Percentiles rank a stretch among this genome's conserved stretches.
These are phyloP conservation scores for Phellinidium pouzarii DNA, from an alignment of 1,284 basidiomycete species.

Conservation along the genomic window DNA sequence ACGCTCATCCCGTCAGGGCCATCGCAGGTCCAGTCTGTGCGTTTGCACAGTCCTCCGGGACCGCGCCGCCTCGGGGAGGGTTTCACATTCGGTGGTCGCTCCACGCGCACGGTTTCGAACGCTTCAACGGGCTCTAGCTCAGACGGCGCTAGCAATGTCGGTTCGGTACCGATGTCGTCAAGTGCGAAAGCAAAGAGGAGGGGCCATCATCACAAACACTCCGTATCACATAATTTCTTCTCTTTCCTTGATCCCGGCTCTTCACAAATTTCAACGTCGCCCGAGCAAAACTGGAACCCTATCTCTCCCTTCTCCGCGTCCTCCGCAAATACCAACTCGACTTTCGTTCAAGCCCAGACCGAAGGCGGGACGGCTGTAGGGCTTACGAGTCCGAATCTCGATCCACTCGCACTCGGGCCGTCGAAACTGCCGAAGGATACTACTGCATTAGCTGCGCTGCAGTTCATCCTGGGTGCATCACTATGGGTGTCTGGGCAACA, in stretches of 20 bases:
- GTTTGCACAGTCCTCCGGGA: slow-evolving; percentile 33
- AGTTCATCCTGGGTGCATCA: slow-evolving; percentile 59
- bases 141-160: slow-evolving; percentile 20
- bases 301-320: slow-evolving; percentile 22
- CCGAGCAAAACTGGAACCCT: slow-evolving; percentile 25
- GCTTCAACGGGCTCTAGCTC: slow-evolving; percentile 24
- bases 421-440: slow-evolving; percentile 5
- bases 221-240: slow-evolving; percentile 91
- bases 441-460: slow-evolving; percentile 26
- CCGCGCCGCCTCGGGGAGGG: slow-evolving; percentile 42
- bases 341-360: slow-evolving; percentile 6
- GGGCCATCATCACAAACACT: slow-evolving; percentile 91
- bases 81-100: slow-evolving; percentile 56
- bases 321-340: slow-evolving; percentile 1
- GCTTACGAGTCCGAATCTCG: slow-evolving; percentile 7
- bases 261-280: slow-evolving; percentile 18
- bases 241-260: slow-evolving; percentile 69
- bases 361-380: slow-evolving; percentile 13
- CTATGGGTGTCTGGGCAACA: slow-evolving; percentile 93
- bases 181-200: slow-evolving; percentile 43
- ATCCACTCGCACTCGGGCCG: slow-evolving; percentile 3
- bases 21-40: slow-evolving; percentile 19
- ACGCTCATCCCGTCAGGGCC: slow-evolving; percentile 36
- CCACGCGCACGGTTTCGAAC: slow-evolving; percentile 27
- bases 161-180: slow-evolving; percentile 21